Base-by-base conservation (phyloP, 192 early-diverging fungal genomes). In the Entomortierella parvispora region DNA sequence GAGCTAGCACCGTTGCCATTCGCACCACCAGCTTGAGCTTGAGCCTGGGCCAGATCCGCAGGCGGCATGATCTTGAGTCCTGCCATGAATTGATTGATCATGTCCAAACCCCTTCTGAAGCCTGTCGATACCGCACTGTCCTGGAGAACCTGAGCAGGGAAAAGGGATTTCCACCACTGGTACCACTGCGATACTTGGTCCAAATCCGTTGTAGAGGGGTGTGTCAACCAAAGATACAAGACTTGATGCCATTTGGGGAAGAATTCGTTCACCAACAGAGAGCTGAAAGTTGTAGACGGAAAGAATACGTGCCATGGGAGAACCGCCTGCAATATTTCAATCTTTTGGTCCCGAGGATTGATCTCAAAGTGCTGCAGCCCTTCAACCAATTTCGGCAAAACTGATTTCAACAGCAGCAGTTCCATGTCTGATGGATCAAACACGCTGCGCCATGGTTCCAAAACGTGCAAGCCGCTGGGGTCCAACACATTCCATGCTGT, bases 241-340 rank as follows among this genome's bases (percentile, higher is more conserved):
- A 87, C 84, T 54, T 84, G 57, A 11, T 90, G 81, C 94, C 95
- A 96, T 58, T 91, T 88, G 14, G 89, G 86, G 64, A 95, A 95
- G 58, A 96, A 91, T 58, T 93, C 93, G 40, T 88, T 89, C 52
- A 89, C 88, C 5, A 94, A 50, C 31, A 93, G 60, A 58, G 89
- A 84, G 12, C 80, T 81, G 44, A 93, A 80, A 0, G 90, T 64
- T 1, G 79, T 80, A 28, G 65, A 62, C 0, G 87, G 82, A 15
- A 92, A 68, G 28, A 89, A 48, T n/a, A 64, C 58, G 12, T 85
- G 63, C 93, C 93, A 96, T 26, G 70, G 68, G 31, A 94, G 60
- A 6, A 91, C 83, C 55, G 85, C 85, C 2, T 85, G 59, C 15
- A 96, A 76, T 2, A 91, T 86, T 45, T 84, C 74, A 29, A 91